Conservation (phyloP, 2,329 filamentous ascomycete species). For the Penicillium sp. region DNA sequence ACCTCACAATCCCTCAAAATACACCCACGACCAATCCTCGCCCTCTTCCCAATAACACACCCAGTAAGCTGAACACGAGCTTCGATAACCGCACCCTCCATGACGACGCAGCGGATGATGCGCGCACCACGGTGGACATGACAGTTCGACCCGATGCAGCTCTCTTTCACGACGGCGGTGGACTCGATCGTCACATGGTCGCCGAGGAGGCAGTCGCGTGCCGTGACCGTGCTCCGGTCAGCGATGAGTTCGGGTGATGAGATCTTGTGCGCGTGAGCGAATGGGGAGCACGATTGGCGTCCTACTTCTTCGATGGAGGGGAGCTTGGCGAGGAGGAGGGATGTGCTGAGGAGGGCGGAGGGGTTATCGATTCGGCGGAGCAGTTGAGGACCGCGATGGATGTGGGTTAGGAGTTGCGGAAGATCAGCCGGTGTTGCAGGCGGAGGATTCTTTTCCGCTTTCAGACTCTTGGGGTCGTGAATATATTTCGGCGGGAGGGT, state of each 20-base stretch:
- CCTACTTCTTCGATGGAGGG: conserved; percentile 3
- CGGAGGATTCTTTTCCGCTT: neutral
- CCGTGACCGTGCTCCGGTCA: neutral
- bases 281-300: neutral
- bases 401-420: neutral
- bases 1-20: neutral
- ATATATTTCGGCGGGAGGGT: neutral
- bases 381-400: neutral
- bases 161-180: neutral
- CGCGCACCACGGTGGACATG: neutral
- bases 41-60: conserved; percentile 39
- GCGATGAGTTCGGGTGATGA: neutral
- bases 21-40: neutral
- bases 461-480: neutral
- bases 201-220: neutral
- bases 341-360: neutral
- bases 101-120: conserved; percentile 3
- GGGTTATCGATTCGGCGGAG: conserved; percentile 1
- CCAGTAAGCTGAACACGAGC: neutral
- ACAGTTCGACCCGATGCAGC: conserved; percentile 1
- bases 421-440: neutral
- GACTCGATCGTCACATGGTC: conserved; percentile 2
- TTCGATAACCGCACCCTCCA: conserved; percentile 3
- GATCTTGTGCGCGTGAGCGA: conserved; percentile 2
- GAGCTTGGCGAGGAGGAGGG: conserved; percentile 1